Conservation (phyloP, 2,329 filamentous ascomycete species). For the Rhynchosporium graminicola region DNA sequence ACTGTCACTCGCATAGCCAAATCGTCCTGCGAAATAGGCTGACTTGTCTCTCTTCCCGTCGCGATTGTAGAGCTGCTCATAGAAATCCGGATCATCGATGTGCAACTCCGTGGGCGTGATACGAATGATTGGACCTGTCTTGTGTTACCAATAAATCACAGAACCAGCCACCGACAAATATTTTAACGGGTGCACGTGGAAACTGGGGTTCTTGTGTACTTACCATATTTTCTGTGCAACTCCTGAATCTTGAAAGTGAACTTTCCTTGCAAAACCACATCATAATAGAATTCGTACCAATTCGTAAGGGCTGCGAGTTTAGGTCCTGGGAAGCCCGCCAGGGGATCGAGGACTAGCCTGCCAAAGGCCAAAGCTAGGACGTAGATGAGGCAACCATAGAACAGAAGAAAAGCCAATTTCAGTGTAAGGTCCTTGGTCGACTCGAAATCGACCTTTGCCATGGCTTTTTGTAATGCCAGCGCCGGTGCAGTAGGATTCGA, state of each 20-base stretch:
- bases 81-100: constrained; percentile 36
- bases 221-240: constrained; percentile 30
- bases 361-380: constrained; percentile 16
- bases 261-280: constrained; percentile 29
- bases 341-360: constrained; percentile 40
- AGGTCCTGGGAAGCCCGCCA: constrained; percentile 39
- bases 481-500: not conserved
- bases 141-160: constrained; percentile 9
- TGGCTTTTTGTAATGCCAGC: not conserved
- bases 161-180: constrained; percentile 17
- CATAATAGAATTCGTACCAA: constrained; percentile 37
- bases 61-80: constrained; percentile 32
- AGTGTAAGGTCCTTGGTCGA: not conserved
- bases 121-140: constrained; percentile 33
- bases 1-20: constrained; percentile 19
- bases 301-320: constrained; percentile 32
- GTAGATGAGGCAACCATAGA: constrained; percentile 13
- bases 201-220: not conserved
- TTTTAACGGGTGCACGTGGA: not conserved
- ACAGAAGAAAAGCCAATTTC: constrained; percentile 4
- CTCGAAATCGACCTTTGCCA: constrained; percentile 4
- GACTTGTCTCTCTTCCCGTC: constrained; percentile 26
- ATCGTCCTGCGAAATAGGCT: constrained; percentile 18
- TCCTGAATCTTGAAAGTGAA: constrained; percentile 23
- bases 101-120: constrained; percentile 39